A percentile compares a stretch with the other conserved stretches of the same genome.
phyloP scores from a whole-genome alignment of 192 early-diverging fungal genomes.

The Lunasporangiospora selenospora region DNA sequence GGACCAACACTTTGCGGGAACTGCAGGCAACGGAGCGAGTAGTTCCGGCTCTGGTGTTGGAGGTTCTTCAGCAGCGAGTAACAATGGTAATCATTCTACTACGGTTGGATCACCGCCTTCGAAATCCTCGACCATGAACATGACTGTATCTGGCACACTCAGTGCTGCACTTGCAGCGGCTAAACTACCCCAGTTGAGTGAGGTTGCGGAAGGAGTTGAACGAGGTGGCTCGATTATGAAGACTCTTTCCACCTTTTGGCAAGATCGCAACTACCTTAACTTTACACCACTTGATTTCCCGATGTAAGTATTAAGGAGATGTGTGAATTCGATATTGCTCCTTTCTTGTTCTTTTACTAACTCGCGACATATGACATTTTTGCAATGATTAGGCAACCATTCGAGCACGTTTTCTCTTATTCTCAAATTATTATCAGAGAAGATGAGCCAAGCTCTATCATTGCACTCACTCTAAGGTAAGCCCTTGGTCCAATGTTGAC shows the following conservation, averaged over 20 bases:
- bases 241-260: constrained; percentile 77
- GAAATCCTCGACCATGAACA: constrained; percentile 44
- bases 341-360: neutral
- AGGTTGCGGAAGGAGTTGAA: constrained; percentile 37
- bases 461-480: constrained; percentile 82
- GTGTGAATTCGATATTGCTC: neutral
- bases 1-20: too few species aligned
- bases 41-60: too few species aligned
- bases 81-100: neutral
- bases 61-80: neutral
- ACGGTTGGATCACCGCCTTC: constrained; percentile 18
- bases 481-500: neutral
- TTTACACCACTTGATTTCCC: constrained; percentile 78
- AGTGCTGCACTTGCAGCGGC: constrained; percentile 36
- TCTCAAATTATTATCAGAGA: constrained; percentile 89
- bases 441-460: constrained; percentile 92
- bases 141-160: constrained; percentile 43
- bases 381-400: constrained; percentile 54
- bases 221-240: constrained; percentile 71
- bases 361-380: neutral
- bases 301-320: constrained; percentile 55
- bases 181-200: constrained; percentile 37
- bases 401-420: constrained; percentile 89
- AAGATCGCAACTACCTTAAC: constrained; percentile 67
- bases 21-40: too few species aligned